These are phyloP conservation scores for Gaeumannomyces tritici DNA, from an alignment of 2,329 filamentous ascomycete genomes.

Conservation along the genomic window DNA sequence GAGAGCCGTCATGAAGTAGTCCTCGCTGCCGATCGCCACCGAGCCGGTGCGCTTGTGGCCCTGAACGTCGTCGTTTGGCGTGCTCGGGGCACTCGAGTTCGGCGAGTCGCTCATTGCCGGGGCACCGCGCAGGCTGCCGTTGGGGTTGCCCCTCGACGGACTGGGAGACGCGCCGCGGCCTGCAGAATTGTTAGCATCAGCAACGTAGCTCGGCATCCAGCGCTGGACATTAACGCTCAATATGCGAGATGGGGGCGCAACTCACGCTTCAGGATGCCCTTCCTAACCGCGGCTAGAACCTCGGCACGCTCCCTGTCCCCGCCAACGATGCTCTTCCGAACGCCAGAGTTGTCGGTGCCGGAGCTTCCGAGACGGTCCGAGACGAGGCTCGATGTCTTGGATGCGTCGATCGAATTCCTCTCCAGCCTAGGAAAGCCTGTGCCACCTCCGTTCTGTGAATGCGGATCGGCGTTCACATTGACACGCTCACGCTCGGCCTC, in stretches of 20 bases:
- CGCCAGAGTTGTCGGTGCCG: constrained; percentile 49
- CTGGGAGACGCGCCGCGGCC: constrained; percentile 58
- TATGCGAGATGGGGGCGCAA: constrained; percentile 8
- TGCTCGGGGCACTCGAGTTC: constrained; percentile 77
- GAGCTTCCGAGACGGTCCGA: constrained; percentile 46
- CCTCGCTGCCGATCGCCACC: constrained; percentile 68
- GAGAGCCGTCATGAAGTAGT: constrained; percentile 78
- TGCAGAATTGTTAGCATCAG: constrained; percentile 21
- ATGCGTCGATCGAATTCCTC: constrained; percentile 67
- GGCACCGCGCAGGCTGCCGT: constrained; percentile 50
- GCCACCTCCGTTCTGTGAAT: constrained; percentile 58
- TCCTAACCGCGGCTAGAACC: constrained; percentile 82
- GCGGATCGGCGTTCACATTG: constrained; percentile 63
- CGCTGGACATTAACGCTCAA: constrained; percentile 3
- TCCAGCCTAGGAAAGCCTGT: constrained; percentile 81
- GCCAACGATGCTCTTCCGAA: constrained; percentile 82
- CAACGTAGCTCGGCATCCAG: background rate
- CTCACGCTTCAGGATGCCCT: constrained; percentile 90
- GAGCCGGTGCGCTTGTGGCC: constrained; percentile 59
- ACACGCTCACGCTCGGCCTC: constrained; percentile 84
- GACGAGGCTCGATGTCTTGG: constrained; percentile 30
- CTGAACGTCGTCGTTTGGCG: constrained; percentile 67
- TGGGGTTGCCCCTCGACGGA: constrained; percentile 49
- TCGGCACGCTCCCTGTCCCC: constrained; percentile 86
- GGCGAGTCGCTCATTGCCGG: constrained; percentile 67